These are phyloP conservation scores for Theileria sp. DNA, from an alignment of 169 alveolate genomes.

Conservation along the genomic window DNA sequence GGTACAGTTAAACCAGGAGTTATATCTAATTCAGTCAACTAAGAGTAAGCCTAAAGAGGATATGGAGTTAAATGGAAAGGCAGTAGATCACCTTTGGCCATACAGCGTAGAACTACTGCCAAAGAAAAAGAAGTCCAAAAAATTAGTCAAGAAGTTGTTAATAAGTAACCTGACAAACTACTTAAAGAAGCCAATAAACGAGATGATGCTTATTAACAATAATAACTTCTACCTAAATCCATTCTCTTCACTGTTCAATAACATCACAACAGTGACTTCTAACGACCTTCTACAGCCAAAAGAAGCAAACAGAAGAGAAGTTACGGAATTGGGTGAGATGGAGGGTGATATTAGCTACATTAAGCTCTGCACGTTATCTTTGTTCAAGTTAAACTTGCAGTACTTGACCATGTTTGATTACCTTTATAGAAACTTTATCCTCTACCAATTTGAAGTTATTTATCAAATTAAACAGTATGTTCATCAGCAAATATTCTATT, in stretches of 20 bases:
- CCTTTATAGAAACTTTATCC: constrained; percentile 83
- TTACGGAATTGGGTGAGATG: neutral
- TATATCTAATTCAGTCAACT: constrained; percentile 5
- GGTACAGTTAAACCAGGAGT: constrained; percentile 10
- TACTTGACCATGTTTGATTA: constrained; percentile 88
- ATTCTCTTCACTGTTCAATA: constrained; percentile 4
- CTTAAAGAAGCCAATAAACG: constrained; percentile 27
- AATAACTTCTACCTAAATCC: constrained; percentile 37
- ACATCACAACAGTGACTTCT: neutral
- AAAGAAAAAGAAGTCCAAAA: constrained; percentile 41
- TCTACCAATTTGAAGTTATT: constrained; percentile 85
- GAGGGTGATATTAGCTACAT: constrained; percentile 24
- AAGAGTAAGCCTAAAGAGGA: neutral
- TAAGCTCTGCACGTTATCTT: constrained; percentile 59
- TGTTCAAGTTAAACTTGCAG: constrained; percentile 87
- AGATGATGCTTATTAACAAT: constrained; percentile 20
- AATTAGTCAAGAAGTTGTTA: constrained; percentile 39
- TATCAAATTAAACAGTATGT: constrained; percentile 86
- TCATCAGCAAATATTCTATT: constrained; percentile 74
- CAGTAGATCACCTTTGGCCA: constrained; percentile 13
- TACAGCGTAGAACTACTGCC: constrained; percentile 38
- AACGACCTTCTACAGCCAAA: neutral
- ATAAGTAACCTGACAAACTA: constrained; percentile 22
- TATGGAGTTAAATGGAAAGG: neutral
- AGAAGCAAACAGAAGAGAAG: neutral